Percentiles rank a stretch among this genome's conserved stretches.
Conservation (phyloP, 176 grass and related monocot species). For the Oropetium thomaeum region DNA sequence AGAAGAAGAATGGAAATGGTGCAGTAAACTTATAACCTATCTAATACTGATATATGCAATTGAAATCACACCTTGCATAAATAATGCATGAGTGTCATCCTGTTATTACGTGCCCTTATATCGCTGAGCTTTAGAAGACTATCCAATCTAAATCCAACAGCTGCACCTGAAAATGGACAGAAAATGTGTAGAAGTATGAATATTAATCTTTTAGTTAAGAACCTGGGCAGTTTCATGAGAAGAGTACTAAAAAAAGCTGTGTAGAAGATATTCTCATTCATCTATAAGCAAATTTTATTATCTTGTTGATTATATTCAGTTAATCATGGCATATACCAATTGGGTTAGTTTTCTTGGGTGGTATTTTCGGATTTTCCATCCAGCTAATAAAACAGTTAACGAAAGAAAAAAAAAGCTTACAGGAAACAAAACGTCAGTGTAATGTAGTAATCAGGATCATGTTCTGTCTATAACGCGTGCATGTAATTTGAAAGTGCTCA, state of each 20-base stretch:
- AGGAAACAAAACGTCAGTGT: neutral
- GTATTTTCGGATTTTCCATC: neutral
- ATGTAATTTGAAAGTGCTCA: no score
- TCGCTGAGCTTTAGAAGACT: slow-evolving; percentile 95
- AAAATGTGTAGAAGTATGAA: neutral
- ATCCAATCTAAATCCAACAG: slow-evolving; percentile 95
- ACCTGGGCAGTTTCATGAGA: neutral
- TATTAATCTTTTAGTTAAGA: slow-evolving; percentile 5
- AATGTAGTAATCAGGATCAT: no score
- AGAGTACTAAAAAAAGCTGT: neutral
- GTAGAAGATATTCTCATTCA: neutral
- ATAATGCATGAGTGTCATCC: slow-evolving; percentile 96
- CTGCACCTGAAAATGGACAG: slow-evolving; percentile 60
- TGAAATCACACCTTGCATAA: slow-evolving; percentile 76
- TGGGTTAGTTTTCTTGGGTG: neutral
- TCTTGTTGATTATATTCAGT: neutral
- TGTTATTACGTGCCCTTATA: slow-evolving; percentile 82
- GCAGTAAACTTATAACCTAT: neutral
- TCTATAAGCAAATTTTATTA: neutral
- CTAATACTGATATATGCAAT: neutral
- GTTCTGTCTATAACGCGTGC: no score
- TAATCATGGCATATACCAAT: neutral
- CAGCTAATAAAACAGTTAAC: neutral
- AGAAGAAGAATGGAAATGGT: neutral
- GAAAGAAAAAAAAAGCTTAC: neutral